Base-by-base conservation (phyloP, 495 filamentous ascomycete species). In the Podospora pseudocomata region DNA sequence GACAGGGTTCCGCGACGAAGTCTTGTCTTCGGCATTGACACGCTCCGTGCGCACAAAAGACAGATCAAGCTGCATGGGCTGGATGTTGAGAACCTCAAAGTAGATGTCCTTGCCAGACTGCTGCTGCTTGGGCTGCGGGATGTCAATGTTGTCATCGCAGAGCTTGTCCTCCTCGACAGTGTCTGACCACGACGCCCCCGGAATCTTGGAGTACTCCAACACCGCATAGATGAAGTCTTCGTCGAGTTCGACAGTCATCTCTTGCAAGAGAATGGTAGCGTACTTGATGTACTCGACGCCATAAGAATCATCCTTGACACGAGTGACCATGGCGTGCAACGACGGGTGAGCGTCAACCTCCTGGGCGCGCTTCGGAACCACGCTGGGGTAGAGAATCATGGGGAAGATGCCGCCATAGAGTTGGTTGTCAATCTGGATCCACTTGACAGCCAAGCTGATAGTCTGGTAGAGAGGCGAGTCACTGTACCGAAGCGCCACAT, bases 371-470 rank as follows among this genome's bases (percentile, higher is more conserved):
- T 98, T 98, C 2, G 96, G 96, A 11, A 99, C 95, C n/a, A 99
- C 95, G 77, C 93, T 97, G 11, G 95, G 95, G 75, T 99, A 99
- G 54, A 98, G 83, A 66, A 99, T 88, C 79, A 99, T 96, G 0
- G 95, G 95, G 84, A 99, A 99, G 70, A 99, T 93, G 16, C 95
- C 95, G 56, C 95, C 95, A 75, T 98, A 99, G 27, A 99, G 89
- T 75, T 99, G 95, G 74, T 99, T 99, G 81, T 99, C 95, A 74
- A 99, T 94, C 78, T 99, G 95, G 61, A 99, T 93, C 95, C 95
- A 99, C 78, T 97, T 98, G 77, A 97, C 90, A 0, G 91, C 90
- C 11, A 92, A 84, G 60, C 90, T 92, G 67, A 97, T 78, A 5
- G 92, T 97, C 79, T 98, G 95, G 75, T 95, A 97, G 15, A 97